Evolutionary conservation across 495 filamentous ascomycete species (phyloP), one percentile per base, ranked within the genome.

Genomic region (Penicillium robsamsonii): DNA sequence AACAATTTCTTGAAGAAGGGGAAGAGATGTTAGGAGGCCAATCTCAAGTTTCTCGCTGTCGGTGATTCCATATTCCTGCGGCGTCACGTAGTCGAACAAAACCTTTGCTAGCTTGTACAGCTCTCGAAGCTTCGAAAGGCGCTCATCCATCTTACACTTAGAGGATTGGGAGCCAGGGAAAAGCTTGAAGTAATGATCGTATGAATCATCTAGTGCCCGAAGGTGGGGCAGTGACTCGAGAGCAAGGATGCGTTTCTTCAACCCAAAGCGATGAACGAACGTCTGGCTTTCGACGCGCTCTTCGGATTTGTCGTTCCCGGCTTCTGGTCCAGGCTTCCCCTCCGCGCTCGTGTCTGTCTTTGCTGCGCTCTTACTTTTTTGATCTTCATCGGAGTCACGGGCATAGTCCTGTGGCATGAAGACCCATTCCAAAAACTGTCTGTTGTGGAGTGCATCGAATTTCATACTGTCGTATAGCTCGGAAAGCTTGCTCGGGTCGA

Each of bases 391-490:
- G 82, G 86, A 61, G 68, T 81, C 66, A 76, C 89, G 47, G 85
- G 76, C 76, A 88, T 82, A 60, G 68, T 83, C 68, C 72, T 81
- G 65, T 3, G 94, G 95, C 57, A 91, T 96, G 65, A 98, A 97
- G 3, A 96, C 89, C 87, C 93, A 96, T 71, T 98, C 95, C n/a
- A 98, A 75, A 57, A 97, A 97, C 56, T 89, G 89, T 5, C 95
- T 85, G 68, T 98, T 98, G 69, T 98, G 94, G 24, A 98, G 80
- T 2, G 95, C 94, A 64, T 98, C 94, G 62, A 97, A 98, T 68
- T 98, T 98, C 92, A 97, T 97, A 29, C 92, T 97, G 70, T 98
- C 94, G 66, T 97, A 97, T 2, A 98, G 77, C 73, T 98, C 94
- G 8, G 91, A 96, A 35, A 98, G 91, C 75, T 97, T 97, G 76